These are phyloP conservation scores for Karstenula rhodostoma DNA, from an alignment of 2,329 filamentous ascomycete species.

Conservation along the genomic window DNA sequence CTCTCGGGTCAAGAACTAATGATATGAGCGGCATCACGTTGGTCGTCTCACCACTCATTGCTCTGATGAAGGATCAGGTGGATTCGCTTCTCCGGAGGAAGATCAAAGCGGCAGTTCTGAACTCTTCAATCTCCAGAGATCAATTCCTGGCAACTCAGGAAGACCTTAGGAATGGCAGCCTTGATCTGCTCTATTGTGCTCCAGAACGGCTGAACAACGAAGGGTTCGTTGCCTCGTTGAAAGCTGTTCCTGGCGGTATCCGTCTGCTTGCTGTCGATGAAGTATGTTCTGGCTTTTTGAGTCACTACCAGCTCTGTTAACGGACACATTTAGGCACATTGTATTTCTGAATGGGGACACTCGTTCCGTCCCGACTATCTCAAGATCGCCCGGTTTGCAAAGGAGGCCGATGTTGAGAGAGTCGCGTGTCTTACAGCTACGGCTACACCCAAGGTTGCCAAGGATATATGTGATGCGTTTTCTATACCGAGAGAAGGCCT, in stretches of 20 bases:
- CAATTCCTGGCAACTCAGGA: constrained; percentile 69
- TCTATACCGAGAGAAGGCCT: constrained; percentile 72
- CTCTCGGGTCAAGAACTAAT: constrained; percentile 51
- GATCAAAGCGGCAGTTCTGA: constrained; percentile 83
- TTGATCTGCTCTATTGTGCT: constrained; percentile 90
- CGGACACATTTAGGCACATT: constrained; percentile 85
- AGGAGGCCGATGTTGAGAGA: constrained; percentile 85
- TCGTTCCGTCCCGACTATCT: constrained; percentile 93
- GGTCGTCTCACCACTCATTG: constrained; percentile 89
- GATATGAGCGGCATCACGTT: constrained; percentile 82
- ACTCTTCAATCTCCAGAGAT: constrained; percentile 64
- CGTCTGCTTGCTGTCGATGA: constrained; percentile 81
- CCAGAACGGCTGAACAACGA: constrained; percentile 92
- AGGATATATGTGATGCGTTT: constrained; percentile 86
- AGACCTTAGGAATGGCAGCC: constrained; percentile 68
- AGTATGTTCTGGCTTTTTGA: not conserved
- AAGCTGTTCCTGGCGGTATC: constrained; percentile 69
- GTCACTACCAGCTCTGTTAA: not conserved
- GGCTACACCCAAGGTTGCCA: constrained; percentile 79
- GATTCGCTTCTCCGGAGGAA: constrained; percentile 73
- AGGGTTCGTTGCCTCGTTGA: constrained; percentile 70
- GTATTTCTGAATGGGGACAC: constrained; percentile 96
- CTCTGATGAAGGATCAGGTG: constrained; percentile 96
- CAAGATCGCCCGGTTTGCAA: constrained; percentile 76
- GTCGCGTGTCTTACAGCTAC: constrained; percentile 83